These are phyloP conservation scores for Globisporangium viniferum DNA, from an alignment of 352 stramenopile species.

Conservation along the genomic window DNA sequence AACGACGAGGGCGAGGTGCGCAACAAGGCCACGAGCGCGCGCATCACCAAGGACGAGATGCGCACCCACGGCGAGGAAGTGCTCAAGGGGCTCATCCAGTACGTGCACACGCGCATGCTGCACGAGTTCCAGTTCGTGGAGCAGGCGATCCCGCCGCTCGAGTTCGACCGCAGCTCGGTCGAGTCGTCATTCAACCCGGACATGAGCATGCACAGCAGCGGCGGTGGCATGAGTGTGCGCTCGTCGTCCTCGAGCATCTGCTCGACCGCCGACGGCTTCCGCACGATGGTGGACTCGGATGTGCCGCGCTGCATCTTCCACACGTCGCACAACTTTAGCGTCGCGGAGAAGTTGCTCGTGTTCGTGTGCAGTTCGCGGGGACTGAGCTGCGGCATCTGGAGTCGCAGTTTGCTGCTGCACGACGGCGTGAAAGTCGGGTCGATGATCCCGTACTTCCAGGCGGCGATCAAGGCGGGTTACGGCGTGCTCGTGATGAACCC, in stretches of 20 bases:
- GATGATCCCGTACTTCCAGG: slow-evolving; percentile 88
- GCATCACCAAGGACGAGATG: slow-evolving; percentile 74
- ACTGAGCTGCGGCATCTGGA: slow-evolving; percentile 87
- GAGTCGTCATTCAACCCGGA: slow-evolving; percentile 44
- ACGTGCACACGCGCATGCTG: slow-evolving; percentile 79
- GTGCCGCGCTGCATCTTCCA: slow-evolving; percentile 82
- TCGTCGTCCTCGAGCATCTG: slow-evolving; percentile 80
- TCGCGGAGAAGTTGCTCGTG: slow-evolving; percentile 75
- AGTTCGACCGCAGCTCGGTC: slow-evolving; percentile 50
- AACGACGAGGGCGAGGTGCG: slow-evolving; percentile 55
- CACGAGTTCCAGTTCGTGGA: slow-evolving; percentile 77
- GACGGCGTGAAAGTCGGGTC: slow-evolving; percentile 87
- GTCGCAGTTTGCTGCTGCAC: slow-evolving; percentile 74
- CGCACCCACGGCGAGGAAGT: slow-evolving; percentile 67
- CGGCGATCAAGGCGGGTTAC: slow-evolving; percentile 69
- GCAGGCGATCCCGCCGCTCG: slow-evolving; percentile 72
- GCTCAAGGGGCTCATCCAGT: slow-evolving; percentile 60
- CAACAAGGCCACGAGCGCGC: slow-evolving; percentile 34
- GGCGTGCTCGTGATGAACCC: slow-evolving; percentile 88
- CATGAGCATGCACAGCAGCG: slow-evolving; percentile 28
- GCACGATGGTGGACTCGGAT: slow-evolving; percentile 79
- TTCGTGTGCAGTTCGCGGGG: slow-evolving; percentile 81
- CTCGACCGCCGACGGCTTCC: slow-evolving; percentile 76
- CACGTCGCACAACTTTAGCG: slow-evolving; percentile 69
- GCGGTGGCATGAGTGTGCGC: slow-evolving; percentile 33